Base-by-base conservation (phyloP, 169 alveolate genomes). In the Babesia bovis region DNA sequence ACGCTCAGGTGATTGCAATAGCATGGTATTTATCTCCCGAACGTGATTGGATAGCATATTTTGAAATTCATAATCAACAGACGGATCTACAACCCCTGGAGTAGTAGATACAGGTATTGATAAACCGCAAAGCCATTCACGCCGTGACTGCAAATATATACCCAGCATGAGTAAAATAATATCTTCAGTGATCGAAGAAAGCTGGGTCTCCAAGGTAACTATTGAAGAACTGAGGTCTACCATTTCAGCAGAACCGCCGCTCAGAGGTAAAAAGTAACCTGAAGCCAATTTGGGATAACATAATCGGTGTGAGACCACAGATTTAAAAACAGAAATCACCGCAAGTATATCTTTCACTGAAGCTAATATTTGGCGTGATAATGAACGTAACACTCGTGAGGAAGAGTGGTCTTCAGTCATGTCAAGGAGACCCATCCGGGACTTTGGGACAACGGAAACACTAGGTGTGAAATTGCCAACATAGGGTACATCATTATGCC, bases 201-300 rank as follows among this genome's bases (percentile, higher is more conserved):
- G 17, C 19, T 78, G 4, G n/a, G 30, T 26, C 45, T 69, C 69
- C 13, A 78, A 32, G 15, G 21, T 10, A 0, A 47, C 19, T 10
- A 81, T 42, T 10, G 66, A 17, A 1, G 83, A 0, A 5, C 70
- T 40, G 30, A 81, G 49, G 10, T 69, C 63, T 13, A 81, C 58
- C 78, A 81, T 69, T 40, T 69, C 57, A 12, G 56, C 38, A 1
- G 81, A 59, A 21, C 88, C 88, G 10, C 88, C 88, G 0, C 65
- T 32, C 41, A 81, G 51, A 1, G 88, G 88, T 6, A 71, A 66
- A 33, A 81, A 81, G 41, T 13, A 33, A 50, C 73, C 73, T 19
- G 42, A 44, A 19, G 19, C 41, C 36, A 81, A n/a, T 21, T 81
- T 81, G 35, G 88, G 88, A 58, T 52, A 56, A 45, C 88, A 81